phyloP scores from a whole-genome alignment of 805 yeast species.

The Candida nitratophila region DNA sequence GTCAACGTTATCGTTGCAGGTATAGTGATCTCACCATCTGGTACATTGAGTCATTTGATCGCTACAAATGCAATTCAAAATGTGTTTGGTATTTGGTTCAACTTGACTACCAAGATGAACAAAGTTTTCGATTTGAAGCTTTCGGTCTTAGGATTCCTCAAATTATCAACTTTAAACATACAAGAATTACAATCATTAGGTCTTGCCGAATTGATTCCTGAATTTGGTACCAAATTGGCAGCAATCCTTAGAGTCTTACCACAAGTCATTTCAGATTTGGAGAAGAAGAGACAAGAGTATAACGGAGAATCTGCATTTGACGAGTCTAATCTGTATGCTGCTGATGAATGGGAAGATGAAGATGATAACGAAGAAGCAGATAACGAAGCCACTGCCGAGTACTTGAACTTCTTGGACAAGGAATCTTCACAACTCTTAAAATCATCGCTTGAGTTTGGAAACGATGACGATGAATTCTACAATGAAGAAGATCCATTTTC shows the following conservation, averaged over 20 bases:
- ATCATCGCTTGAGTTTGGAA: slow-evolving; percentile 18
- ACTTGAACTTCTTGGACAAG: slow-evolving; percentile 39
- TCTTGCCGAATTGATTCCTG: slow-evolving; percentile 32
- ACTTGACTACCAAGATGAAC: slow-evolving; percentile 42
- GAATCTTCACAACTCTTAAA: slow-evolving; percentile 33
- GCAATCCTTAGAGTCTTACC: slow-evolving; percentile 57
- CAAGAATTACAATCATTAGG: slow-evolving; percentile 12
- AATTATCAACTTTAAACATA: slow-evolving; percentile 30
- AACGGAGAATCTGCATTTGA: slow-evolving; percentile 23
- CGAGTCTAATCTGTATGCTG: slow-evolving; percentile 16
- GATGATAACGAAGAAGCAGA: slow-evolving; percentile 25
- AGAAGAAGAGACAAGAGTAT: slow-evolving; percentile 54
- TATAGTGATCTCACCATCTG: slow-evolving; percentile 51
- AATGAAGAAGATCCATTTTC: slow-evolving; percentile 80
- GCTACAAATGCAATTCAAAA: slow-evolving; percentile 35
- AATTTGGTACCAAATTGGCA: slow-evolving; percentile 46
- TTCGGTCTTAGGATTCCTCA: slow-evolving; percentile 59
- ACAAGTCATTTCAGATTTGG: slow-evolving; percentile 58
- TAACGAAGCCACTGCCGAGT: slow-evolving; percentile 35
- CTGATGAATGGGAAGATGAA: slow-evolving; percentile 16
- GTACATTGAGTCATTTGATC: slow-evolving; percentile 45
- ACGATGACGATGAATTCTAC: slow-evolving; percentile 36
- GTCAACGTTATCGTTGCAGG: slow-evolving; percentile 60
- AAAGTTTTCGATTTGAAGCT: slow-evolving; percentile 81
- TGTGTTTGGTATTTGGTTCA: slow-evolving; percentile 65